Base-by-base conservation (phyloP, 352 stramenopile genomes). In the Pythium brachiatum region DNA sequence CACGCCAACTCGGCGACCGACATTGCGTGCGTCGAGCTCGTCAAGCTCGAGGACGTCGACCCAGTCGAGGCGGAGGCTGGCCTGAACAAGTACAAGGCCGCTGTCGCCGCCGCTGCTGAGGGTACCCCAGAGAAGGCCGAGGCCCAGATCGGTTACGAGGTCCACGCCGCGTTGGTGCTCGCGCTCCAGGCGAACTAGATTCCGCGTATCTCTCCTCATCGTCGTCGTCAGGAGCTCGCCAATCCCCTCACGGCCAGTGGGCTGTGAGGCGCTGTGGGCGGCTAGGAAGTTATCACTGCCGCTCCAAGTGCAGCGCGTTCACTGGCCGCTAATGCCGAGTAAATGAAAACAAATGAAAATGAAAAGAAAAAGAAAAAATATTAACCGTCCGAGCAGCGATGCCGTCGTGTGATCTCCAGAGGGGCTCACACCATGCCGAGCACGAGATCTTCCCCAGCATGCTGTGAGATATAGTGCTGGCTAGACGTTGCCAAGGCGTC, bases 41-140 rank as follows among this genome's bases (percentile, higher is more conserved):
- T 98, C 63, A 98, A 98, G 74, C 64, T 99, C 43, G 95, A 99
- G 68, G 97, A 99, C 74, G 86, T 99, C 60, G 97, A 99, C 78
- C 59, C 75, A 25, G 71, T 78, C 31, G 92, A 88, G 55, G 90
- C 97, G 20, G 79, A 94, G 62, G 83, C 84, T 23, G 90, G 92
- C 39, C 94, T 96, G 53, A 89, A 90, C 69, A 92, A 96, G 65
- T 97, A 94, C 76, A 98, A 98, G 79, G 72, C 76, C 34, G 82
- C 86, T 47, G 75, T 93, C 57, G 83, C 86, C 13, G 64, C 84
- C 32, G 88, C 92, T 41, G 76, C 91, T 44, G 81, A 91, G 39
- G 96, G 95, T 66, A 92, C 83, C 55, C 61, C 88, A 36, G 95
- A 97, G 62, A 90, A 95, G 72, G 90, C 97, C 21, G 89, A 98